Conservation (phyloP, 768 basidiomycete genomes). For the Termitomyces eurrhizus region DNA sequence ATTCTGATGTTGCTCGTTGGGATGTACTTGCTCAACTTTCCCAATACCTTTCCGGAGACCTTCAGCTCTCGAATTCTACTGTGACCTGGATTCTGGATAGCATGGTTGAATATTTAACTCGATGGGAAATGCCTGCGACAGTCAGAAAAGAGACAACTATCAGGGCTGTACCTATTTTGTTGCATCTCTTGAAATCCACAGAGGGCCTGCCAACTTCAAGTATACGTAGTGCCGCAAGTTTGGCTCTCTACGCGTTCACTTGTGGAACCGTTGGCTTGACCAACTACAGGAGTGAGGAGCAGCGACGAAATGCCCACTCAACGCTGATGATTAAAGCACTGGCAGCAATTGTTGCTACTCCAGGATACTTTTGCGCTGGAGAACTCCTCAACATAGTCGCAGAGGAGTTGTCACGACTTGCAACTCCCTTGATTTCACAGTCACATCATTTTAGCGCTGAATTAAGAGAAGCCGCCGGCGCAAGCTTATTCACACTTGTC, state of each 20-base stretch:
- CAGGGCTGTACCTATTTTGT: slow-evolving; percentile 31
- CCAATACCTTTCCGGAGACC: slow-evolving; percentile 26
- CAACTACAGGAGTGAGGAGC: slow-evolving; percentile 25
- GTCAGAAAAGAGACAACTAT: slow-evolving; percentile 31
- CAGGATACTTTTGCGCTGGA: slow-evolving; percentile 27
- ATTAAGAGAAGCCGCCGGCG: slow-evolving; percentile 23
- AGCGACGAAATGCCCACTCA: slow-evolving; percentile 25
- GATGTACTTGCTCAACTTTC: slow-evolving; percentile 31
- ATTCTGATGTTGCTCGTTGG: slow-evolving; percentile 31
- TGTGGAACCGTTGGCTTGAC: slow-evolving; percentile 21
- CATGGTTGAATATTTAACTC: slow-evolving; percentile 31
- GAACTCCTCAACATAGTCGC: slow-evolving; percentile 28
- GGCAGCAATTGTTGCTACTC: slow-evolving; percentile 27
- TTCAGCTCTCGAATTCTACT: slow-evolving; percentile 26
- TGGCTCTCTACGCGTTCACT: slow-evolving; percentile 29
- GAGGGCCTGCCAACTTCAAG: slow-evolving; percentile 25
- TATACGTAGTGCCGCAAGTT: slow-evolving; percentile 26
- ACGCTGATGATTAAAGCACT: slow-evolving; percentile 30
- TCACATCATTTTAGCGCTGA: slow-evolving; percentile 25
- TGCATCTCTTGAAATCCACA: slow-evolving; percentile 28
- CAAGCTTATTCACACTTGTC: slow-evolving; percentile 34
- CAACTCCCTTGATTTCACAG: slow-evolving; percentile 25
- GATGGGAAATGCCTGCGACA: slow-evolving; percentile 34
- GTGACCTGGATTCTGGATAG: slow-evolving; percentile 37
- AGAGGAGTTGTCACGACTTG: slow-evolving; percentile 29